Conservation (phyloP, 306 rosid species). For the Chamaecrista fasciculata region DNA sequence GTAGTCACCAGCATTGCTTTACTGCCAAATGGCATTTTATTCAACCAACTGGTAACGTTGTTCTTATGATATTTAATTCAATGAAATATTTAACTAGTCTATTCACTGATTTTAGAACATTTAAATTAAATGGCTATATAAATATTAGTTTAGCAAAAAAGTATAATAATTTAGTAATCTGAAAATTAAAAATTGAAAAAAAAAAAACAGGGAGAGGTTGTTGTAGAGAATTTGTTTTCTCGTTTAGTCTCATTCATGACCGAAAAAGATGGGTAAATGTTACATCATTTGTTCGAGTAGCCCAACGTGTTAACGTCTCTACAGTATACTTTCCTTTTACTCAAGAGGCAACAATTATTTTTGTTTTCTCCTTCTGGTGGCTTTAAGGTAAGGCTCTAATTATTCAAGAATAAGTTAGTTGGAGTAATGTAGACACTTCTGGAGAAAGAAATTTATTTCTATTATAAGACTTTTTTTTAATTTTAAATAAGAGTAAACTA, state of each 20-base stretch:
- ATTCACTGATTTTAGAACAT: too few species aligned
- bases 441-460: too few species aligned
- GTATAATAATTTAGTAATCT: too few species aligned
- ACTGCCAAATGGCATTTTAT: slow-evolving; percentile 5
- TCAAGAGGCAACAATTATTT: neutral
- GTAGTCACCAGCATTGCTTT: neutral
- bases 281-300: neutral
- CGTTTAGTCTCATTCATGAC: neutral
- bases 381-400: too few species aligned
- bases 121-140: too few species aligned
- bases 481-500: too few species aligned
- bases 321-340: neutral
- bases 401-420: too few species aligned
- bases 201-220: neutral
- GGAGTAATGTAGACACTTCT: too few species aligned
- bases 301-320: neutral
- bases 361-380: neutral
- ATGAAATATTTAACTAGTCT: too few species aligned
- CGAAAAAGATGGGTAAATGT: neutral
- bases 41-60: neutral
- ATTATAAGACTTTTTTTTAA: too few species aligned
- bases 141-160: too few species aligned
- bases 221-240: neutral
- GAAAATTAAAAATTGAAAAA: too few species aligned
- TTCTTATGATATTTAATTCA: neutral